Evolutionary conservation across 768 basidiomycete genomes (phyloP), one percentile per base, ranked within the genome.

Genomic region (Suillus subalutaceus): DNA sequence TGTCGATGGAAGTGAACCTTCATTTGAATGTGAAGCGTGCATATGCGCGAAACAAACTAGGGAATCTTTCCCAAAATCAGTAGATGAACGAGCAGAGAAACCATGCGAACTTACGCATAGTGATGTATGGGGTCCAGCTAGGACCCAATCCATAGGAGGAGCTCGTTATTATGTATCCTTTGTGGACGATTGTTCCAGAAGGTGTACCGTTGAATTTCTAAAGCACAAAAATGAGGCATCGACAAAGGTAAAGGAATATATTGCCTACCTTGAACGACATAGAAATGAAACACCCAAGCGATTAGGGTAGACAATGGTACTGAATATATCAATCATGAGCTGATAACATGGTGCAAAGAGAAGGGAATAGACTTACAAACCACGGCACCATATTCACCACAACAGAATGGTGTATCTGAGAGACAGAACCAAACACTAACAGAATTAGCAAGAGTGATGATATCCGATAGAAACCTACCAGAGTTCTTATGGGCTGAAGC

Each of bases 391-490:
- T 80, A 82, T 40, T 76, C 78, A 8, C 79, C 78, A 0, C 68
- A 75, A 0, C 79, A 82, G 35, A 83, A 82, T 65, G 78, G 75
- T 8, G 63, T 74, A n/a, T 76, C 81, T 0, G 81, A 85, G 44
- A 57, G 74, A 0, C 73, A 74, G n/a, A 83, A 82, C 60, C 40
- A 71, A 4, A 81, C 77, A 0, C 43, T 79, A 0, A 30, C 79
- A 0, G 74, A 81, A 55, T 50, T 80, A 2, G 72, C 67, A 1
- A 35, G 69, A 0, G 70, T 77, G 0, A 82, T 83, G 79, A 5
- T 83, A 35, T 69, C 71, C 0, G 69, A 65, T 0, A 40, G 59
- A 32, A 26, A 73, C 5, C 20, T 79, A 0, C 78, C 75, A n/a
- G 38, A 53, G 1, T 73, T 64, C 23, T 65, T 78, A 13, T 82